Conservation (phyloP, 176 grass and related monocot species). For the Dendrocalamus sinicus region DNA sequence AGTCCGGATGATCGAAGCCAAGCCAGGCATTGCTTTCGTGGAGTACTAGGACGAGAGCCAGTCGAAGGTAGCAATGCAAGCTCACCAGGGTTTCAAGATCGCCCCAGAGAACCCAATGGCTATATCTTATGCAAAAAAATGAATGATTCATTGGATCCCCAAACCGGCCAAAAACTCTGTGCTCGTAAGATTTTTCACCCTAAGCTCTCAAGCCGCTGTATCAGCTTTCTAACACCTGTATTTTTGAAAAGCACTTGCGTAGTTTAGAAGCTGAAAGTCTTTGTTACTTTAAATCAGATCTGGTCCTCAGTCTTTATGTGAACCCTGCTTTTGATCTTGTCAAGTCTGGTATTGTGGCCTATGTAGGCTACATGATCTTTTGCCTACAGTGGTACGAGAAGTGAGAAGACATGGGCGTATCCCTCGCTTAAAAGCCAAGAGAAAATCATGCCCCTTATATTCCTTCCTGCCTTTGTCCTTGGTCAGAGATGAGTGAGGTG, state of each 20-base stretch:
- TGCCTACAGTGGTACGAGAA: slow-evolving; percentile 45
- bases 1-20: slow-evolving; percentile 89
- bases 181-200: slow-evolving; percentile 29
- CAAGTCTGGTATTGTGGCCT: slow-evolving; percentile 50
- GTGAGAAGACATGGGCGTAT: slow-evolving; percentile 40
- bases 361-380: slow-evolving; percentile 36
- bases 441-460: slow-evolving; percentile 60
- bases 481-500: slow-evolving; percentile 51
- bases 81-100: slow-evolving; percentile 96
- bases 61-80: slow-evolving; percentile 83
- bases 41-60: slow-evolving; percentile 87
- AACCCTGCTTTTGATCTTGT: slow-evolving; percentile 37
- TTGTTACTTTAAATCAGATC: slow-evolving; percentile 46
- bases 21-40: slow-evolving; percentile 94
- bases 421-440: slow-evolving; percentile 77
- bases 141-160: slow-evolving; percentile 32
- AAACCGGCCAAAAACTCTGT: slow-evolving; percentile 12
- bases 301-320: slow-evolving; percentile 31
- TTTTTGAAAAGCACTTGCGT: slow-evolving; percentile 45
- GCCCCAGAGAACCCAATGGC: slow-evolving; percentile 85
- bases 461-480: slow-evolving; percentile 18
- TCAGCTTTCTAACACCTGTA: slow-evolving; percentile 35
- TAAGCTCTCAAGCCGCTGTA: slow-evolving; percentile 7
- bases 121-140: slow-evolving; percentile 89
- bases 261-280: slow-evolving; percentile 35